phyloP scores from a whole-genome alignment of 2,329 filamentous ascomycete species.

The Colletotrichum filicis region DNA sequence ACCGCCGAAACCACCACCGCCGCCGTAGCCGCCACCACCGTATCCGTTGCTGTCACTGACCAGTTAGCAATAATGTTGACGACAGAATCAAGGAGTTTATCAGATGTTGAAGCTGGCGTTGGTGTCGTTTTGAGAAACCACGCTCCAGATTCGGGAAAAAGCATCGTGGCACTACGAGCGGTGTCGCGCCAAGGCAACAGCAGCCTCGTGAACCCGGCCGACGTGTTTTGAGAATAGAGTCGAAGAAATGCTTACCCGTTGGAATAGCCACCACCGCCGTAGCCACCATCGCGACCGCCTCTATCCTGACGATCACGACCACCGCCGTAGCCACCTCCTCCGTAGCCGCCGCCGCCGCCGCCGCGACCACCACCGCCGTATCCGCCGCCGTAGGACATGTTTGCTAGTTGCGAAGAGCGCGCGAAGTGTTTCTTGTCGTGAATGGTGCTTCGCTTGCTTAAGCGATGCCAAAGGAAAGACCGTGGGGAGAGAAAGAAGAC shows the following conservation, averaged over 20 bases:
- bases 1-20: slow-evolving; percentile 57
- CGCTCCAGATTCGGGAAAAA: background rate
- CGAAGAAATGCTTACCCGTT: slow-evolving; percentile 50
- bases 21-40: slow-evolving; percentile 50
- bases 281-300: slow-evolving; percentile 41
- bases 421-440: slow-evolving; percentile 1
- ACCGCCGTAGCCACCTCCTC: slow-evolving; percentile 42
- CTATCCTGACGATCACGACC: slow-evolving; percentile 43
- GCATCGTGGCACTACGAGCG: background rate
- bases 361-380: slow-evolving; percentile 44
- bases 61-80: slow-evolving; percentile 47
- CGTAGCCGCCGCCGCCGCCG: slow-evolving; percentile 39
- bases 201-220: slow-evolving; percentile 39
- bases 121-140: background rate
- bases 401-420: slow-evolving; percentile 35
- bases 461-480: slow-evolving; percentile 33
- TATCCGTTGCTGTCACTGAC: slow-evolving; percentile 62
- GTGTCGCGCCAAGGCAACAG: slow-evolving; percentile 8
- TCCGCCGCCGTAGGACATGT: slow-evolving; percentile 60
- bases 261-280: slow-evolving; percentile 50
- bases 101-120: background rate
- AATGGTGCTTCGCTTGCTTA: background rate
- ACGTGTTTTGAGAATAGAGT: slow-evolving; percentile 37
- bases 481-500: slow-evolving; percentile 17
- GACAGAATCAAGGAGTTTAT: background rate